Percentiles rank a stretch among this genome's conserved stretches.
phyloP scores from a whole-genome alignment of 2,329 filamentous ascomycete genomes.

The Helminthosporium solani region DNA sequence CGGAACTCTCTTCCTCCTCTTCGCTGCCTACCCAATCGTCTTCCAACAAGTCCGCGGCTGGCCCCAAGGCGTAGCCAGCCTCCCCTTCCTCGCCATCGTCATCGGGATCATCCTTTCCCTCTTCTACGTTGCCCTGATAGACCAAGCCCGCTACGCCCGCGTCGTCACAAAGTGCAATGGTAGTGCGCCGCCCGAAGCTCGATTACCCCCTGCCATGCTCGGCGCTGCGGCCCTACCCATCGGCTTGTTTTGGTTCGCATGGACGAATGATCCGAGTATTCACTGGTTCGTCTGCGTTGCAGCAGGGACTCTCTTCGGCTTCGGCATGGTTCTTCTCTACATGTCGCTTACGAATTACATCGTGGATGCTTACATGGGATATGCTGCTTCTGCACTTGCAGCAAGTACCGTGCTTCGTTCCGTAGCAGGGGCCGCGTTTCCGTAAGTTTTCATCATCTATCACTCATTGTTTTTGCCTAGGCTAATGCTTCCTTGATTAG shows the following conservation, averaged over 20 bases:
- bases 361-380: constrained; percentile 61
- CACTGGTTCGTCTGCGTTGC: constrained; percentile 57
- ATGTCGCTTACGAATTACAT: constrained; percentile 63
- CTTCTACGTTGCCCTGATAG: constrained; percentile 17
- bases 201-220: constrained; percentile 61
- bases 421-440: constrained; percentile 49
- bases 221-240: constrained; percentile 60
- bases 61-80: constrained; percentile 56
- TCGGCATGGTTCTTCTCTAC: constrained; percentile 38
- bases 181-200: constrained; percentile 62
- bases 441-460: background rate
- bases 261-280: constrained; percentile 47
- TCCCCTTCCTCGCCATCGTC: constrained; percentile 63
- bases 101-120: constrained; percentile 52
- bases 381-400: constrained; percentile 31
- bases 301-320: constrained; percentile 51
- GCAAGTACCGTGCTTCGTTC: constrained; percentile 51
- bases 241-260: constrained; percentile 37
- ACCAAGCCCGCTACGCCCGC: constrained; percentile 18
- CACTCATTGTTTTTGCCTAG: background rate
- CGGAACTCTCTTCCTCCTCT: constrained; percentile 40
- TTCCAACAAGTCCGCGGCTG: constrained; percentile 58
- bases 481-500: background rate
- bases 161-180: constrained; percentile 42
- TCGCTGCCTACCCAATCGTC: constrained; percentile 55